Evolutionary conservation across 2,329 filamentous ascomycete species (phyloP).

Genomic region (Rhexocercosporidium sp.): DNA sequence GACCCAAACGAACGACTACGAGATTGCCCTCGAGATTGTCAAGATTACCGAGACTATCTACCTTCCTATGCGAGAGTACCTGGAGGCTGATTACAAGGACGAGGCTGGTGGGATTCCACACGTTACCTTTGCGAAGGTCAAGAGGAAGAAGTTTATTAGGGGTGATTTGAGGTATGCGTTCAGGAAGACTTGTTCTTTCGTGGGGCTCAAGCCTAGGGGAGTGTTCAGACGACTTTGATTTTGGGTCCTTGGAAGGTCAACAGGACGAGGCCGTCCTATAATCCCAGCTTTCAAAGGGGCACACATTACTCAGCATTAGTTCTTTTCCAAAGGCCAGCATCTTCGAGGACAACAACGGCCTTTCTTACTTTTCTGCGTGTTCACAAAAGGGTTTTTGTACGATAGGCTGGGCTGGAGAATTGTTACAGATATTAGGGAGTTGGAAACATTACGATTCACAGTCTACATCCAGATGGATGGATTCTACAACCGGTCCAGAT

Average conservation of each 20-base stretch:
- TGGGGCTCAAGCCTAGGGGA: conserved; percentile 35
- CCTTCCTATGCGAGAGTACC: conserved; percentile 33
- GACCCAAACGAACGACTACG: neutral
- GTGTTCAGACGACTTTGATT: conserved; percentile 35
- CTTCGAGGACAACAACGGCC: neutral
- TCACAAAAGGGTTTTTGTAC: neutral
- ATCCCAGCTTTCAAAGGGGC: neutral
- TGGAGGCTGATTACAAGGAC: conserved; percentile 35
- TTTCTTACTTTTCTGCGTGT: neutral
- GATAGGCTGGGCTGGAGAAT: neutral
- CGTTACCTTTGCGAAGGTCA: conserved; percentile 38
- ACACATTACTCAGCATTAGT: neutral
- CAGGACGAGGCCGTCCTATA: neutral
- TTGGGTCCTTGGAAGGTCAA: neutral
- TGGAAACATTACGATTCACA: neutral
- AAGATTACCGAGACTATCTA: conserved; percentile 29
- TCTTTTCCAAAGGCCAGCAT: neutral
- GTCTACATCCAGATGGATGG: neutral
- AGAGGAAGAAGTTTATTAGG: conserved; percentile 38
- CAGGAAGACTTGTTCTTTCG: conserved; percentile 34
- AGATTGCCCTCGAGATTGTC: conserved; percentile 19
- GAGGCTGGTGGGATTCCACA: conserved; percentile 25
- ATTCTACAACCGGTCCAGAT: neutral
- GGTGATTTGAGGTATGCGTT: conserved; percentile 38
- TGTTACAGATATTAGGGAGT: neutral